Conservation (phyloP, 164 flowering plant genomes). For the grape (Vitis vinifera) region DNA sequence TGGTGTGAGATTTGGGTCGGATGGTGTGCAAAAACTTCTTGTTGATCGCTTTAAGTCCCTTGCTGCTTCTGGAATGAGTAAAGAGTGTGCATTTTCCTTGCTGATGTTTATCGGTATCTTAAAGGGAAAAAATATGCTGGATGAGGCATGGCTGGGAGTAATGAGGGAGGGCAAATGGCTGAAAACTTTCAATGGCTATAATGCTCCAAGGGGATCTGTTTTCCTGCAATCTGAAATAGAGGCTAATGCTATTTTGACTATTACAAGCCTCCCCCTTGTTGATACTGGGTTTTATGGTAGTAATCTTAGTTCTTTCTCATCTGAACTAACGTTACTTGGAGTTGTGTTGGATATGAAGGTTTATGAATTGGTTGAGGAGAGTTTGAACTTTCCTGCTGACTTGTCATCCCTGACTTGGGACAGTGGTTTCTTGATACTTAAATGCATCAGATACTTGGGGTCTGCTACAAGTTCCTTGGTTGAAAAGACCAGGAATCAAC, state of each 20-base stretch:
- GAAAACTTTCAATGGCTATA: slow-evolving; percentile 11
- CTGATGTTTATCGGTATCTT: slow-evolving; percentile 5
- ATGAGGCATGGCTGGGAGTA: slow-evolving; percentile 4
- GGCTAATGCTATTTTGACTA: slow-evolving; percentile 1
- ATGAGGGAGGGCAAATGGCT: slow-evolving; percentile 11
- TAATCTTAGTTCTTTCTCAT: neutral
- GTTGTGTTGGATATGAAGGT: neutral
- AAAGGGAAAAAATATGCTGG: slow-evolving; percentile 3
- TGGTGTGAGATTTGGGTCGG: slow-evolving; percentile 6
- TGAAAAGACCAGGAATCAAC: no score
- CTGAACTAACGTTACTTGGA: slow-evolving; percentile 10
- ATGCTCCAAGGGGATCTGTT: slow-evolving; percentile 8
- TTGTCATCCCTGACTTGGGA: slow-evolving; percentile 2
- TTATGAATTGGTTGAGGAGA: neutral
- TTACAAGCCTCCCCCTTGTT: slow-evolving; percentile 3
- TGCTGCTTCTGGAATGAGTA: slow-evolving; percentile 4
- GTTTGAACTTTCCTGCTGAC: neutral
- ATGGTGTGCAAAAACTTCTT: slow-evolving; percentile 2
- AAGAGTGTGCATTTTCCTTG: slow-evolving; percentile 3
- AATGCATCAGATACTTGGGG: no score
- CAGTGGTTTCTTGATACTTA: slow-evolving; percentile 6
- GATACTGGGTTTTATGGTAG: slow-evolving; percentile 9
- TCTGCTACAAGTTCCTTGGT: no score
- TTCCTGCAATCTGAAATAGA: slow-evolving; percentile 1
- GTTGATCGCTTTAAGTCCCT: neutral